A percentile compares a stretch with the other conserved stretches of the same genome.
These are phyloP conservation scores for Hymenoscyphus fructigenus DNA, from an alignment of 2,329 filamentous ascomycete species.

Conservation along the genomic window DNA sequence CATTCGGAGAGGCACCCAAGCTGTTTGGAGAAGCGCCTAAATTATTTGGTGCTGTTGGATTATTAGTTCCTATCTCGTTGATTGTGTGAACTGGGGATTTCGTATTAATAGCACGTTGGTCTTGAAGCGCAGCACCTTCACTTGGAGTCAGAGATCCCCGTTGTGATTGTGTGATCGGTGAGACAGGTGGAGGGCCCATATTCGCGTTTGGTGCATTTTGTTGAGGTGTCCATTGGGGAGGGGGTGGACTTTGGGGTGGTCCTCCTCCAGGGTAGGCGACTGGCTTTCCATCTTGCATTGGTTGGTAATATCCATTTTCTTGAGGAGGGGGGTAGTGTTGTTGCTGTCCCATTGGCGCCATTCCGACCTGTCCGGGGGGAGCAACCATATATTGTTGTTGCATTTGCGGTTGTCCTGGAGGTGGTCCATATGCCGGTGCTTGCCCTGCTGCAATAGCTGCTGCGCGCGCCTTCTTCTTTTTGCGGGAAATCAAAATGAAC, in stretches of 20 bases:
- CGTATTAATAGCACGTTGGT: neutral
- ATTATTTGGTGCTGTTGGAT: neutral
- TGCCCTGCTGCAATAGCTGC: slow-evolving; percentile 8
- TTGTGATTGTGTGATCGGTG: slow-evolving; percentile 6
- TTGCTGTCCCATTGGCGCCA: neutral
- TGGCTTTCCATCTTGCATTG: slow-evolving; percentile 4
- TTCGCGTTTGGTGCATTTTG: neutral
- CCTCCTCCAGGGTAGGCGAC: neutral
- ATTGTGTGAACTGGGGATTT: slow-evolving; percentile 7
- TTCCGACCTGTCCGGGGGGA: neutral
- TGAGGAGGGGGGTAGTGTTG: neutral
- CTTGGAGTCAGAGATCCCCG: slow-evolving; percentile 8
- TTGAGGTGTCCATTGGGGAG: slow-evolving; percentile 8
- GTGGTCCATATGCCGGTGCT: neutral
- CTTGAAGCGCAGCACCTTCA: slow-evolving; percentile 1
- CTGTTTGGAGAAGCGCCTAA: neutral
- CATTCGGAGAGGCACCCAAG: neutral
- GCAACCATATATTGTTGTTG: slow-evolving; percentile 6
- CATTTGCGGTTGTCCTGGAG: neutral
- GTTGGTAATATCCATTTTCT: slow-evolving; percentile 2
- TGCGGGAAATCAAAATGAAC: slow-evolving; percentile 11
- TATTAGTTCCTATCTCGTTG: slow-evolving; percentile 8
- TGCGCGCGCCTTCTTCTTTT: slow-evolving; percentile 14
- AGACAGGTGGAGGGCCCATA: neutral
- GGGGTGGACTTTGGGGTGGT: slow-evolving; percentile 6